A percentile compares a stretch with the other conserved stretches of the same genome.
Evolutionary conservation across 1,284 basidiomycete genomes (phyloP).

Genomic region (Fomitopsis pinicola): DNA sequence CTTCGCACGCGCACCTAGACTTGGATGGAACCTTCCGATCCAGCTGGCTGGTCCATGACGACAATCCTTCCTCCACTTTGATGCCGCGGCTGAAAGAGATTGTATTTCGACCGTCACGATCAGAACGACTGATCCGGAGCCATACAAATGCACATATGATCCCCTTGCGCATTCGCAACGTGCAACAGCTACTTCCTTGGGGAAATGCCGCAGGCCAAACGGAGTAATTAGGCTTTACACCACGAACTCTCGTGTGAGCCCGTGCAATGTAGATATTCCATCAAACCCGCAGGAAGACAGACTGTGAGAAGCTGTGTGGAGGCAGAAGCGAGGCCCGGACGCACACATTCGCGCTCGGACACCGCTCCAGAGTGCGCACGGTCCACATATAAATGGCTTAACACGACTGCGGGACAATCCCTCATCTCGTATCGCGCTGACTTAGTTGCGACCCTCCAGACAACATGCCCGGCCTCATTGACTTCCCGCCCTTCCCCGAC

Average conservation of each 20-base stretch:
- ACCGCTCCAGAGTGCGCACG: neutral
- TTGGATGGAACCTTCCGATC: too few relatives aligned
- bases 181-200: neutral
- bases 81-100: too few relatives aligned
- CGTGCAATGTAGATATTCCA: neutral
- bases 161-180: too few relatives aligned
- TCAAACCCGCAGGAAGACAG: neutral
- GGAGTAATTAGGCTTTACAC: neutral
- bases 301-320: neutral
- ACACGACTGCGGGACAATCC: neutral
- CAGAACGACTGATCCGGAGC: too few relatives aligned
- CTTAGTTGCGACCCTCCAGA: neutral
- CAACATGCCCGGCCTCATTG: conserved; percentile 8
- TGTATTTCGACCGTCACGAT: too few relatives aligned
- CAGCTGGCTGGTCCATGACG: too few relatives aligned
- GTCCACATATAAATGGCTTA: neutral
- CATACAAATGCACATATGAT: too few relatives aligned
- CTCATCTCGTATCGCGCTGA: neutral
- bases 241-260: neutral
- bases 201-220: neutral
- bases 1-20: too few relatives aligned
- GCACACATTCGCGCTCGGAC: neutral
- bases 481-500: conserved; percentile 29
- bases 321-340: neutral
- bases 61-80: too few relatives aligned